phyloP scores from a whole-genome alignment of 164 flowering plant species.

The Magnolia sinica region DNA sequence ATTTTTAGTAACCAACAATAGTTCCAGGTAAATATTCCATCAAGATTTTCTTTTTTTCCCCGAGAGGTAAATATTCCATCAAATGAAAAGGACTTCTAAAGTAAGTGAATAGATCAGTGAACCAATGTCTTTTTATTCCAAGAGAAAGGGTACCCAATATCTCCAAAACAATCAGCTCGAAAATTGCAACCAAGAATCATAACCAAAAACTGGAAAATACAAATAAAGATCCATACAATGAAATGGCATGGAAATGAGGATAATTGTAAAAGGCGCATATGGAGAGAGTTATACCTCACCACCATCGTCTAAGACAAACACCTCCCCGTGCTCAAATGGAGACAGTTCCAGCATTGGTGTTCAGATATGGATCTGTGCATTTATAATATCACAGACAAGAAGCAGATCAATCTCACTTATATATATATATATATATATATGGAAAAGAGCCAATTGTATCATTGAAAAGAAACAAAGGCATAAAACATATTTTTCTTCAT shows the following conservation, averaged over 20 bases:
- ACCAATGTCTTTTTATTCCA: background rate
- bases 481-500: too few relatives aligned
- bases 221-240: background rate
- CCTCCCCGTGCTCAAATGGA: slow-evolving; percentile 96
- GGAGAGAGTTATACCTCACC: slow-evolving; percentile 63
- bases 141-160: background rate
- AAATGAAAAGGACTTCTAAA: background rate
- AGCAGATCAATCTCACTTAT: background rate
- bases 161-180: background rate
- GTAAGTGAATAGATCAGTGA: background rate
- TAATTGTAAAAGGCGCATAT: background rate
- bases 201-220: background rate
- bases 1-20: background rate
- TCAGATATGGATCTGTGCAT: slow-evolving; percentile 84
- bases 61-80: background rate
- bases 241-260: background rate
- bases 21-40: background rate
- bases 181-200: background rate
- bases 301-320: slow-evolving; percentile 91
- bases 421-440: background rate
- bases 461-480: too few relatives aligned
- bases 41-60: background rate
- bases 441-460: background rate
- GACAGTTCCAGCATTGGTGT: slow-evolving; percentile 98
- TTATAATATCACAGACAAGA: background rate